Base-by-base conservation (phyloP, 345 rosid genomes). In the Kernera saxatilis region DNA sequence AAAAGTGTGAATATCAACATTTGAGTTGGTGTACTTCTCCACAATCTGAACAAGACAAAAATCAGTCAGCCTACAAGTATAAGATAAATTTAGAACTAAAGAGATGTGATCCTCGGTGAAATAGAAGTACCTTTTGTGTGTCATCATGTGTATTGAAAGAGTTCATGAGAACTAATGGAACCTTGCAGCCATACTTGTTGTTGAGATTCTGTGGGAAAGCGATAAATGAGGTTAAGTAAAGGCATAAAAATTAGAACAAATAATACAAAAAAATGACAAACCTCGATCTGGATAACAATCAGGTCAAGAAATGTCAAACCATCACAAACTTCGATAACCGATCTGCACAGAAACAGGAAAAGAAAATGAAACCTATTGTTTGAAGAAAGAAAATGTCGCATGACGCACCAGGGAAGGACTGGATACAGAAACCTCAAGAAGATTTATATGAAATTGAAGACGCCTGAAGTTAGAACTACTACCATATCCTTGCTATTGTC, bases 101-200 rank as follows among this genome's bases (percentile, higher is more conserved):
- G 46, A 48, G 56, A 67, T 19, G 18, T 14, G 45, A 57, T 2
- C 8, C 68, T 57, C 44, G 17, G 55, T 53, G 35, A 14, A 53
- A 43, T 10, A 53, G 1, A 15, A 43, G 53, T 49, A 92, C 98
- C 98, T 93, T 88, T 73, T 55, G 72, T 12, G 98, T 93, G 78
- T 93, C 96, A 64, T 93, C 98, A 72, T 93, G 98, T 67, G 96
- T 93, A 74, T 93, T 93, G 81, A 93, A 93, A 2, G 98, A 93
- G 86, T 93, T 93, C 98, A 93, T 93, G 27, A 93, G 86, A 78
- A 93, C 92, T 78, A 93, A 71, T 3, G 98, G 97, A 63, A 93
- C 98, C 58, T 77, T 85, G 78, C 96, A 88, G 29, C 93, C 92
- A 69, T 90, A 93, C 71, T 84, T 90, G 49, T 82, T 55, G 67